A percentile compares a stretch with the other conserved stretches of the same genome.
phyloP scores from a whole-genome alignment of 805 yeast genomes.

The Ogataea zsoltii region DNA sequence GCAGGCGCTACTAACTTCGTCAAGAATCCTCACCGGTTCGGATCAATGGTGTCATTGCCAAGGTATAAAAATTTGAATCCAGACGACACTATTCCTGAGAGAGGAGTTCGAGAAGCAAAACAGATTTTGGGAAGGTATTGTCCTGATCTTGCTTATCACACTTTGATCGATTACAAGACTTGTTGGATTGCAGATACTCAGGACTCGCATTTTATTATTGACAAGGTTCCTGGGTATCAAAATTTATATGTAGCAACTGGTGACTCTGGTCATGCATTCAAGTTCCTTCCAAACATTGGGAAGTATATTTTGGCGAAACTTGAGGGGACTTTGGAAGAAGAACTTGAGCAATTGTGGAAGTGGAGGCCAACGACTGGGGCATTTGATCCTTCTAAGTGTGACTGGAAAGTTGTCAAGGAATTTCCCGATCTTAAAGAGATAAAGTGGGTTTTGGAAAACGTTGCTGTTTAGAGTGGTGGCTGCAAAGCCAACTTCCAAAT shows the following conservation, averaged over 20 bases:
- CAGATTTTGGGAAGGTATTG: constrained; percentile 34
- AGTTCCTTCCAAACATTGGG: constrained; percentile 48
- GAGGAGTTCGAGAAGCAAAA: constrained; percentile 34
- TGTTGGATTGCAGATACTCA: constrained; percentile 45
- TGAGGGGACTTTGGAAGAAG: constrained; percentile 30
- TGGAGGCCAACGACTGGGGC: constrained; percentile 29
- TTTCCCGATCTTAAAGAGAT: constrained; percentile 16
- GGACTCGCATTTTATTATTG: constrained; percentile 43
- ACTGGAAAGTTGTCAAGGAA: constrained; percentile 16
- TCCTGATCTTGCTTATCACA: constrained; percentile 42
- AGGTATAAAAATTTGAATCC: constrained; percentile 36
- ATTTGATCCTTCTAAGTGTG: constrained; percentile 12
- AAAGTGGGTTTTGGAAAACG: constrained; percentile 22
- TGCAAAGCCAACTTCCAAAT: too few species aligned
- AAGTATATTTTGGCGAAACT: constrained; percentile 39
- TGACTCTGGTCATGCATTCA: constrained; percentile 50
- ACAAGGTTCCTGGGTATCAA: constrained; percentile 34
- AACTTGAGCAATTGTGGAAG: constrained; percentile 31
- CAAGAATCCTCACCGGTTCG: constrained; percentile 22
- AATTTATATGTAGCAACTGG: constrained; percentile 46
- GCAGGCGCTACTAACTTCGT: constrained; percentile 34
- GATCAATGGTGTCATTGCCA: constrained; percentile 35
- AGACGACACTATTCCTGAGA: constrained; percentile 39
- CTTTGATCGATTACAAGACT: constrained; percentile 34
- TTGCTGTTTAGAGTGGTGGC: too few species aligned